Evolutionary conservation across 2,329 filamentous ascomycete species (phyloP).

Genomic region (Coniochaeta prunicola): DNA sequence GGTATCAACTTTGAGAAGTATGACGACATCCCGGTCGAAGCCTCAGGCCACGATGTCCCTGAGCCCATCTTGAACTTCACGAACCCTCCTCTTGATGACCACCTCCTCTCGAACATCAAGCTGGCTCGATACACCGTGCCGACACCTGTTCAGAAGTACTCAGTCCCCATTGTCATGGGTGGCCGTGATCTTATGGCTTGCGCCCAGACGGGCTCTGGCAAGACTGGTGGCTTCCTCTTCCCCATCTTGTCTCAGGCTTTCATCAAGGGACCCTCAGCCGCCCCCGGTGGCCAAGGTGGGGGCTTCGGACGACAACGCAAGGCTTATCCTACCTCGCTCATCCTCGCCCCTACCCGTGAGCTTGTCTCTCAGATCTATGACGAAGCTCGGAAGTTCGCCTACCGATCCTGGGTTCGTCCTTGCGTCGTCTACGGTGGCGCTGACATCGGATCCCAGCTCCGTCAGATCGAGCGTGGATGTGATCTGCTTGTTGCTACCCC

Average conservation of each 20-base stretch:
- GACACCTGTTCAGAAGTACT: constrained; percentile 98
- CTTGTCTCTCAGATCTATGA: constrained; percentile 98
- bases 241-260: constrained; percentile 98
- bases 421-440: constrained; percentile 99
- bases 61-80: constrained; percentile 87
- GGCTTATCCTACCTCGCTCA: constrained; percentile 92
- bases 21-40: constrained; percentile 97
- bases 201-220: constrained; percentile 98
- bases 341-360: constrained; percentile 94
- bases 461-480: constrained; percentile 94
- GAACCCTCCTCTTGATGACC: constrained; percentile 91
- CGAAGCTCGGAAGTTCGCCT: constrained; percentile 94
- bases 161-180: constrained; percentile 96
- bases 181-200: constrained; percentile 99
- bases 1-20: constrained; percentile 99
- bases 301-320: constrained; percentile 92
- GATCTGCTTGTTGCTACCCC: constrained; percentile 96
- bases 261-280: constrained; percentile 71
- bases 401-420: constrained; percentile 96
- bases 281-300: constrained; percentile 56
- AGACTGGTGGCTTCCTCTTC: constrained; percentile 99
- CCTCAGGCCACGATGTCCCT: constrained; percentile 86
- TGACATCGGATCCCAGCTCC: constrained; percentile 95
- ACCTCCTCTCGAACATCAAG: constrained; percentile 87
- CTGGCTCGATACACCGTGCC: constrained; percentile 91